A percentile compares a stretch with the other conserved stretches of the same genome.
These are phyloP conservation scores for Talaromyces sp. DNA, from an alignment of 2,329 filamentous ascomycete genomes.

Conservation along the genomic window DNA sequence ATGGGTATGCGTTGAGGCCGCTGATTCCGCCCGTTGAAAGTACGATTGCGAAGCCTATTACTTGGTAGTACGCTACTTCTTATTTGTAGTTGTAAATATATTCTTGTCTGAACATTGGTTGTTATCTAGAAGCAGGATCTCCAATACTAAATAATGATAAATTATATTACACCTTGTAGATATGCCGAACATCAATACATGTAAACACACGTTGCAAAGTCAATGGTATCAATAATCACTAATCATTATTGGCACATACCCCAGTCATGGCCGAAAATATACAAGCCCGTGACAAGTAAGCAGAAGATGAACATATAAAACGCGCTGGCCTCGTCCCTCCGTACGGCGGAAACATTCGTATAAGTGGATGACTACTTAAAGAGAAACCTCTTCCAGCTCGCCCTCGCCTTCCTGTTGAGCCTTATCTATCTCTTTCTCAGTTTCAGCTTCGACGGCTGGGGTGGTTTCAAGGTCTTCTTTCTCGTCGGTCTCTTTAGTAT, in stretches of 20 bases:
- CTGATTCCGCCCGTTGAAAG: constrained; percentile 36
- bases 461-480: constrained; percentile 14
- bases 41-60: constrained; percentile 37
- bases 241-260: constrained; percentile 11
- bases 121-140: no score
- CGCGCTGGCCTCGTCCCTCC: neutral
- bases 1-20: constrained; percentile 57
- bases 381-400: constrained; percentile 24
- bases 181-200: neutral
- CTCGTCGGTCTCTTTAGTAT: constrained; percentile 10
- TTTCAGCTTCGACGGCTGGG: constrained; percentile 8
- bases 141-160: no score
- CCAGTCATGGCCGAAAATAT: neutral
- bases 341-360: neutral
- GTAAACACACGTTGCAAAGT: neutral
- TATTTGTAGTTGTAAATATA: neutral
- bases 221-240: constrained; percentile 9
- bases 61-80: constrained; percentile 23
- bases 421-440: constrained; percentile 8
- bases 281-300: constrained; percentile 6
- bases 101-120: neutral
- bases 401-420: constrained; percentile 19
- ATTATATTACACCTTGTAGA: neutral
- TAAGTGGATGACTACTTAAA: constrained; percentile 14
- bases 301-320: neutral